Evolutionary conservation across 306 rosid species (phyloP).

Genomic region (Lathyrus tuberosus): DNA sequence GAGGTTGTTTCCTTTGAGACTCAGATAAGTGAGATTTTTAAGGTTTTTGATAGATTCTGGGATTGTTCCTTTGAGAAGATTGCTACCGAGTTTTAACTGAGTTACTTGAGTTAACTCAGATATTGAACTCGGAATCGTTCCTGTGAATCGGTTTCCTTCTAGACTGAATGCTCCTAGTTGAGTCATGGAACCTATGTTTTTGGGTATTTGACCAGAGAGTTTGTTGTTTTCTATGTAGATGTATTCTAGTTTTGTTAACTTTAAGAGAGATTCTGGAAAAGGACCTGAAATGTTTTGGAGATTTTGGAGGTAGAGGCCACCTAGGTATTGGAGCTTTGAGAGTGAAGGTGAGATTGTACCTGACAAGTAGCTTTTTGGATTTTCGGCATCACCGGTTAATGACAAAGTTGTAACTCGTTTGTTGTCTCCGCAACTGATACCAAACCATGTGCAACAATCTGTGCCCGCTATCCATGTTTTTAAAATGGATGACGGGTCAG

Average conservation of each 20-base stretch:
- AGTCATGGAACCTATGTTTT: slow-evolving; percentile 48
- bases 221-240: slow-evolving; percentile 67
- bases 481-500: slow-evolving; percentile 73
- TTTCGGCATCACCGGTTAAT: slow-evolving; percentile 44
- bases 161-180: slow-evolving; percentile 46
- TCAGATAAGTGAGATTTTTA: slow-evolving; percentile 44
- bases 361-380: slow-evolving; percentile 43
- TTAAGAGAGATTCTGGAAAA: slow-evolving; percentile 54
- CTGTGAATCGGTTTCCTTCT: slow-evolving; percentile 59
- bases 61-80: slow-evolving; percentile 55
- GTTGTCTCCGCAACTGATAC: slow-evolving; percentile 44
- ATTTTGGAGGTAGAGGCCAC: slow-evolving; percentile 54
- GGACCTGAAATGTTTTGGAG: slow-evolving; percentile 68
- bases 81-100: slow-evolving; percentile 80
- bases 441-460: slow-evolving; percentile 78
- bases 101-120: slow-evolving; percentile 52
- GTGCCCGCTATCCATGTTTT: slow-evolving; percentile 62
- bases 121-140: slow-evolving; percentile 70
- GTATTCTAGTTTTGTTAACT: slow-evolving; percentile 44
- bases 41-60: slow-evolving; percentile 52
- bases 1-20: slow-evolving; percentile 58
- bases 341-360: slow-evolving; percentile 70
- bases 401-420: slow-evolving; percentile 57
- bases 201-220: slow-evolving; percentile 71
- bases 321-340: slow-evolving; percentile 57